Conservation (phyloP, 1,139 yeast species). For the Blastobotrys malaysiensis region DNA sequence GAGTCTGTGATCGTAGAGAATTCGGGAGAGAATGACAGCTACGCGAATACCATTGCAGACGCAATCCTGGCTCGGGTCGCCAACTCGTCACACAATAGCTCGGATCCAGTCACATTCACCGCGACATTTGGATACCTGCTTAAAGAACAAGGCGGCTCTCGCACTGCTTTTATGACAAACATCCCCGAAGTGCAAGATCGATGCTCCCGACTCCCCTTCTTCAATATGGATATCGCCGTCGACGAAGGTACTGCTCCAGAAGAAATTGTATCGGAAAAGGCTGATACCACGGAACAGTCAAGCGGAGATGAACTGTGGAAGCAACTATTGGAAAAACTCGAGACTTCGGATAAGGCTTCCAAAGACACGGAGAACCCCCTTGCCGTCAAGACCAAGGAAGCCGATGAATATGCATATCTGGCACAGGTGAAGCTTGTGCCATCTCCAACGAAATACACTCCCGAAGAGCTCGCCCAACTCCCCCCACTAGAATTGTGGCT, state of each 20-base stretch:
- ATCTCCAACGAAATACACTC: conserved; percentile 32
- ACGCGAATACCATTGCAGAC: neutral
- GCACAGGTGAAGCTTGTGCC: conserved; percentile 51
- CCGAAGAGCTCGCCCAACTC: conserved; percentile 27
- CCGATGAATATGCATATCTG: conserved; percentile 38
- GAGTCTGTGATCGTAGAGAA: neutral
- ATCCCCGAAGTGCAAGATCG: conserved; percentile 28
- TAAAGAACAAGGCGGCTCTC: conserved; percentile 17
- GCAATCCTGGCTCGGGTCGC: neutral
- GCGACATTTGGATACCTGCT: conserved; percentile 33
- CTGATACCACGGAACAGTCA: neutral
- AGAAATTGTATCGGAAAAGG: neutral
- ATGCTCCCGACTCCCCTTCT: conserved; percentile 27
- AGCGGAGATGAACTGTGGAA: conserved; percentile 20
- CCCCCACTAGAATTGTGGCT: conserved; percentile 57
- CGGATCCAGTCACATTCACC: conserved; percentile 24
- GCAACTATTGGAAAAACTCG: conserved; percentile 13
- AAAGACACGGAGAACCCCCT: conserved; percentile 9
- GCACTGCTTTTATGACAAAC: conserved; percentile 26
- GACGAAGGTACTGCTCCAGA: conserved; percentile 14
- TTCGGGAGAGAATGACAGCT: neutral
- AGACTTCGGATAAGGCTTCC: conserved; percentile 1
- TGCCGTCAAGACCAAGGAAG: conserved; percentile 7
- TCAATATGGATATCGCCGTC: conserved; percentile 21
- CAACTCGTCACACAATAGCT: neutral